phyloP scores from a whole-genome alignment of 257 asterid genomes.

The Cruciata laevipes region DNA sequence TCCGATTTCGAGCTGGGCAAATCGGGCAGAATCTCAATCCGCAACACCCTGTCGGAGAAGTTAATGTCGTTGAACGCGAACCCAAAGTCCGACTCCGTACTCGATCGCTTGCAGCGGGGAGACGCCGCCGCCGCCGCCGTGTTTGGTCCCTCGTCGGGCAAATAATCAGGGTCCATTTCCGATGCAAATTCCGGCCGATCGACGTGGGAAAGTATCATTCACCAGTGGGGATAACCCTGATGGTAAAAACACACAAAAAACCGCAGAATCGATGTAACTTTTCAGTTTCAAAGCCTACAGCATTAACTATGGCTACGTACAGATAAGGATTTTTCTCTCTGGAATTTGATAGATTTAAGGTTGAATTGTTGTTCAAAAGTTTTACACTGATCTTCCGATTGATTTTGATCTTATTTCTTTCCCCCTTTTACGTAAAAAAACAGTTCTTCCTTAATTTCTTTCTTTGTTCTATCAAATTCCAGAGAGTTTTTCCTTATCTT shows the following conservation, averaged over 20 bases:
- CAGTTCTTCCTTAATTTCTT: not conserved
- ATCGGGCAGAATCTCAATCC: constrained; percentile 59
- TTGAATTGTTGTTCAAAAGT: not conserved
- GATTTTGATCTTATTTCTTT: not conserved
- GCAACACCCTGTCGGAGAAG: constrained; percentile 67
- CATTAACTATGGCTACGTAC: not conserved
- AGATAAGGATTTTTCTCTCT: not conserved
- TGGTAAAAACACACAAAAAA: not conserved
- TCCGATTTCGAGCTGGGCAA: constrained; percentile 32
- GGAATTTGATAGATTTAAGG: not conserved
- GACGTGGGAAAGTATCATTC: not conserved
- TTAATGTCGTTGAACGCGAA: constrained; percentile 80
- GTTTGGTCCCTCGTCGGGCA: not conserved
- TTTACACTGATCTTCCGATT: not conserved
- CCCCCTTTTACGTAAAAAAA: too few relatives aligned
- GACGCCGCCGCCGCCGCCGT: constrained; percentile 29
- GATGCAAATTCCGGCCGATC: not conserved
- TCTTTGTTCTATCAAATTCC: not conserved
- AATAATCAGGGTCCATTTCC: not conserved
- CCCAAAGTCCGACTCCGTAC: constrained; percentile 39
- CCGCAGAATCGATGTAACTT: not conserved
- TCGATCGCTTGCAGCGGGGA: constrained; percentile 10
- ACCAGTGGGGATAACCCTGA: not conserved
- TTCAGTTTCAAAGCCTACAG: not conserved
- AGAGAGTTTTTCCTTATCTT: not conserved